Evolutionary conservation across 257 asterid species (phyloP).

Genomic region (Fraxinus americana): DNA sequence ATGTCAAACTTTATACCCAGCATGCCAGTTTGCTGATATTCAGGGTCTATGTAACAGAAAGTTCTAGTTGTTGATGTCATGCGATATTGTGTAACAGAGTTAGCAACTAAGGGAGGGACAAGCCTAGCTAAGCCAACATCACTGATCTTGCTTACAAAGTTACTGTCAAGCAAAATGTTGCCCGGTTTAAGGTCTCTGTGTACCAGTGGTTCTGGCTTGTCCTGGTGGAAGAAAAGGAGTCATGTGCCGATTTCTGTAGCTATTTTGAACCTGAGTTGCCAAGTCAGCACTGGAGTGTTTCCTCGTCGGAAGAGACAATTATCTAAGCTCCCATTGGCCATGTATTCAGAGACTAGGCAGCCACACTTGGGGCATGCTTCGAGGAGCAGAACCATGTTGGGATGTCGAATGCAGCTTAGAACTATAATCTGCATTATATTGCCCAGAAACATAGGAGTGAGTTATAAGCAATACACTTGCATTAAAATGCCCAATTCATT

Average conservation of each 20-base stretch:
- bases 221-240: conserved; percentile 71
- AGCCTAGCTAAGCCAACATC: too few species aligned
- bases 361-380: conserved; percentile 97
- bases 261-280: conserved; percentile 81
- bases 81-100: conserved; percentile 80
- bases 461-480: not conserved
- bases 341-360: conserved; percentile 37
- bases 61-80: conserved; percentile 87
- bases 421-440: conserved; percentile 70
- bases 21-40: conserved; percentile 93
- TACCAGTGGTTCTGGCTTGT: conserved; percentile 48
- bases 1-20: conserved; percentile 79
- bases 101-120: conserved; percentile 64
- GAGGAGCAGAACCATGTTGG: conserved; percentile 94
- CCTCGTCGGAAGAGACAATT: conserved; percentile 69
- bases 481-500: not conserved
- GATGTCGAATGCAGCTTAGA: conserved; percentile 87
- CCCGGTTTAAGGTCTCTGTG: conserved; percentile 89
- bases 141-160: too few species aligned
- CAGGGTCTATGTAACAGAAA: conserved; percentile 26
- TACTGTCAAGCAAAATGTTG: conserved; percentile 1
- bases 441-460: conserved; percentile 4
- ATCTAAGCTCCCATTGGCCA: too few species aligned
- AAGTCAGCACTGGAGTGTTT: conserved; percentile 68
- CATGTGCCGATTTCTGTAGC: conserved; percentile 89